Percentiles rank a stretch among this genome's conserved stretches.
phyloP scores from a whole-genome alignment of 1,284 basidiomycete species.

The Ustilago crameri region DNA sequence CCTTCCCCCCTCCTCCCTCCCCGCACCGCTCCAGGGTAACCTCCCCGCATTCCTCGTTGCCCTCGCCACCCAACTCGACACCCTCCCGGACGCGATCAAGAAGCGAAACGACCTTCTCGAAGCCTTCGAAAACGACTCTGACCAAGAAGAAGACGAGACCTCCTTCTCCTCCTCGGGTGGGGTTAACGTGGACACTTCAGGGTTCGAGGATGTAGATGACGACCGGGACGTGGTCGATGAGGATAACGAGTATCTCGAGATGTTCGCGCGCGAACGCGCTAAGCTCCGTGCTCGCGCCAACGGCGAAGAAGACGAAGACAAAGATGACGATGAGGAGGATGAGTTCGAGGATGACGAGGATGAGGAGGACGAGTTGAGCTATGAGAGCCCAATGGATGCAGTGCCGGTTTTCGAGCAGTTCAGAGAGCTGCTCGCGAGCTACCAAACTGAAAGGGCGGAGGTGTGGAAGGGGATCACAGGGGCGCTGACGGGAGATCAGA shows the following conservation, averaged over 20 bases:
- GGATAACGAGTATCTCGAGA: slow-evolving; percentile 67
- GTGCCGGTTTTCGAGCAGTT: slow-evolving; percentile 61
- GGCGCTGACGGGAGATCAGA: slow-evolving; percentile 48
- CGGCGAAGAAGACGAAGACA: slow-evolving; percentile 45
- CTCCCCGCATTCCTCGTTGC: slow-evolving; percentile 54
- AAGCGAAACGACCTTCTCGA: slow-evolving; percentile 59
- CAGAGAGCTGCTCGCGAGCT: slow-evolving; percentile 44
- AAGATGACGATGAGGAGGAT: slow-evolving; percentile 50
- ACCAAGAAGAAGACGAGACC: slow-evolving; percentile 51
- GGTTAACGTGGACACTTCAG: slow-evolving; percentile 23
- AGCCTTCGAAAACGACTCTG: slow-evolving; percentile 61
- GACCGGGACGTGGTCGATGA: slow-evolving; percentile 65
- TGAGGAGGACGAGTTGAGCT: slow-evolving; percentile 59
- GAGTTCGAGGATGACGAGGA: slow-evolving; percentile 52
- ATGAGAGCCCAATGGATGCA: slow-evolving; percentile 59
- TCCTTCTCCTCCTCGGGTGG: slow-evolving; percentile 29
- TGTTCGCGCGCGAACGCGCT: slow-evolving; percentile 61
- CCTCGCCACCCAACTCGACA: slow-evolving; percentile 53
- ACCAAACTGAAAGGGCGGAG: slow-evolving; percentile 41
- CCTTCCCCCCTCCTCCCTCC: slow-evolving; percentile 47
- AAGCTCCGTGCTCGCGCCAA: slow-evolving; percentile 53
- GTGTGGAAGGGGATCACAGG: slow-evolving; percentile 41
- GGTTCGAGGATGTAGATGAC: slow-evolving; percentile 55
- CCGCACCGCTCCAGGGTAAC: slow-evolving; percentile 48
- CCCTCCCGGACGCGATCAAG: slow-evolving; percentile 57